Conservation (phyloP, 2,329 filamentous ascomycete species). For the Teratosphaeria destructans region DNA sequence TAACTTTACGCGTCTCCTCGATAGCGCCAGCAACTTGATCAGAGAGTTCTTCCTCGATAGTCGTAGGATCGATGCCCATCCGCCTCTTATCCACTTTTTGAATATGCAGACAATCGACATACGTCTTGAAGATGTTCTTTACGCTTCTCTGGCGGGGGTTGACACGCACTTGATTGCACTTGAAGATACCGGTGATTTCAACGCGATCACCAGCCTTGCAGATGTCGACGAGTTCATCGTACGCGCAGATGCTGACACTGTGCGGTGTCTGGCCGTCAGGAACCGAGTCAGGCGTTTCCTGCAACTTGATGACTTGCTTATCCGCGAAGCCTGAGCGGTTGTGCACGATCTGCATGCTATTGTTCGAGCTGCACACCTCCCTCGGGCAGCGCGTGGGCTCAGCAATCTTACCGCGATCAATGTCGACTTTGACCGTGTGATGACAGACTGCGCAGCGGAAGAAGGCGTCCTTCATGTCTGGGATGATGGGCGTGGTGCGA, state of each 20-base stretch:
- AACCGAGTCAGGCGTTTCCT: constrained; percentile 91
- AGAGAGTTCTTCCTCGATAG: constrained; percentile 72
- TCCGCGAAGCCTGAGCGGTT: constrained; percentile 92
- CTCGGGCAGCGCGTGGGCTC: constrained; percentile 88
- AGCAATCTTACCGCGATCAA: constrained; percentile 91
- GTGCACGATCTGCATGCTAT: constrained; percentile 97
- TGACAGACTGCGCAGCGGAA: constrained; percentile 93
- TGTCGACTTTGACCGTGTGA: constrained; percentile 78
- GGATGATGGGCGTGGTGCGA: constrained; percentile 87
- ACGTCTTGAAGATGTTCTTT: constrained; percentile 96
- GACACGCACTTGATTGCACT: constrained; percentile 83
- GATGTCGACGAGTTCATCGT: constrained; percentile 93
- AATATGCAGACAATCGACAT: constrained; percentile 87
- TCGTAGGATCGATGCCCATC: constrained; percentile 82
- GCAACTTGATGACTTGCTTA: constrained; percentile 97
- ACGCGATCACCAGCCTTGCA: constrained; percentile 97
- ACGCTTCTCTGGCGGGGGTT: constrained; percentile 87
- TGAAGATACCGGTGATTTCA: constrained; percentile 93
- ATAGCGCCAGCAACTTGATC: constrained; percentile 60
- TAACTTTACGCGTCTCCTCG: constrained; percentile 75
- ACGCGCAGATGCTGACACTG: constrained; percentile 89
- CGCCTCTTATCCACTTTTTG: constrained; percentile 95
- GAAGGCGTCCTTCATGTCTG: constrained; percentile 98
- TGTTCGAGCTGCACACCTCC: constrained; percentile 67
- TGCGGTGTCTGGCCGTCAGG: constrained; percentile 95